Conservation (phyloP, 352 stramenopile species). For the Phytophthora macrochlamydospora region DNA sequence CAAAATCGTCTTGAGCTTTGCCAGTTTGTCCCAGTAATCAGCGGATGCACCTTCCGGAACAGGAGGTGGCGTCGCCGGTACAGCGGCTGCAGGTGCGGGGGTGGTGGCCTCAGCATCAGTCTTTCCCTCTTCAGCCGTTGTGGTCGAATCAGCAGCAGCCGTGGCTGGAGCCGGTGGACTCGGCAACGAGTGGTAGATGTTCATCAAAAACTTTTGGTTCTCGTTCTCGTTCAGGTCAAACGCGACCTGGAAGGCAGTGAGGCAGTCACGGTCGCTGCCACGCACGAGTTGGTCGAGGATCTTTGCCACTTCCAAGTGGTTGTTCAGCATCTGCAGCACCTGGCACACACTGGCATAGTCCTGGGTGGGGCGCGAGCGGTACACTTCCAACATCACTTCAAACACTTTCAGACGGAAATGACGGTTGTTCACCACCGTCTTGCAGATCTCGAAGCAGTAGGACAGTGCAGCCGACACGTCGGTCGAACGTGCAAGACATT, state of each 20-base stretch:
- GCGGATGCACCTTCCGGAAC: slow-evolving; percentile 51
- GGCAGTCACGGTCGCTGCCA: slow-evolving; percentile 63
- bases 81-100: slow-evolving; percentile 24
- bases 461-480: slow-evolving; percentile 81
- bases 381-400: slow-evolving; percentile 89
- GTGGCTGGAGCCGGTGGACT: slow-evolving; percentile 48
- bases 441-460: slow-evolving; percentile 95
- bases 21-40: slow-evolving; percentile 85
- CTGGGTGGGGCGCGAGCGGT: slow-evolving; percentile 60
- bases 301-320: slow-evolving; percentile 82
- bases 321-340: slow-evolving; percentile 90
- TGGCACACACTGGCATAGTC: slow-evolving; percentile 85
- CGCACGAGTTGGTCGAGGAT: slow-evolving; percentile 90
- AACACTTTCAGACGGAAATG: slow-evolving; percentile 96
- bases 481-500: slow-evolving; percentile 87
- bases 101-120: slow-evolving; percentile 30
- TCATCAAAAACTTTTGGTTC: slow-evolving; percentile 97
- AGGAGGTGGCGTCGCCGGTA: slow-evolving; percentile 36
- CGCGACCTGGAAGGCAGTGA: slow-evolving; percentile 97
- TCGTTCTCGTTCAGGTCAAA: slow-evolving; percentile 98
- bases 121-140: slow-evolving; percentile 45
- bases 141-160: slow-evolving; percentile 26
- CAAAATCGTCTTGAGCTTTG: slow-evolving; percentile 90
- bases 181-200: slow-evolving; percentile 89
- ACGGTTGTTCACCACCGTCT: slow-evolving; percentile 92